Conservation (phyloP, 2,329 filamentous ascomycete genomes). For the Ceratocystis lukuohia region DNA sequence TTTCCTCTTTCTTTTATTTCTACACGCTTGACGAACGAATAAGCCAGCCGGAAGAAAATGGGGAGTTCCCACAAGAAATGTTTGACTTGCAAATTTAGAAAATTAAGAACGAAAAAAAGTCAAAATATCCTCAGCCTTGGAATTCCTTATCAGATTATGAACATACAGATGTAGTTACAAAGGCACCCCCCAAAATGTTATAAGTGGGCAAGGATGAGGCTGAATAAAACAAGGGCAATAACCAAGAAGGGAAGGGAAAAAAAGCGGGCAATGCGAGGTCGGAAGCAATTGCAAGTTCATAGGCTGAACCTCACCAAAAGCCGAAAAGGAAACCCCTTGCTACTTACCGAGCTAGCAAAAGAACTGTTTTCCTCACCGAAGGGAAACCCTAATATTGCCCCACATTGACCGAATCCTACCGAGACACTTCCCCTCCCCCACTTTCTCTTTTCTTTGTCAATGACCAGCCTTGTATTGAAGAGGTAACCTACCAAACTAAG, state of each 20-base stretch:
- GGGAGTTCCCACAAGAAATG: no score
- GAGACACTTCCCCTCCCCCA: neutral
- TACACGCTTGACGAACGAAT: no score
- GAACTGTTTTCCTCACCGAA: neutral
- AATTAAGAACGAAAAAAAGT: neutral
- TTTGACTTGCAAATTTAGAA: neutral
- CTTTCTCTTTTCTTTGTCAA: neutral
- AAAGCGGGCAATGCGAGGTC: neutral
- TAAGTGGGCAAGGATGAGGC: neutral
- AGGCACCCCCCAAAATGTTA: neutral
- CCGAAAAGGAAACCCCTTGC: neutral
- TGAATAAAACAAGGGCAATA: neutral
- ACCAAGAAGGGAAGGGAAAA: neutral
- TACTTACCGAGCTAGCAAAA: neutral
- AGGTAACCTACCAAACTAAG: neutral
- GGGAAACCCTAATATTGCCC: neutral
- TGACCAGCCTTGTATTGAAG: neutral
- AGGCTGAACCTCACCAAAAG: neutral
- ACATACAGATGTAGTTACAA: neutral
- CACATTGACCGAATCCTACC: neutral
- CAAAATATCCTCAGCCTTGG: neutral
- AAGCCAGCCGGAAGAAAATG: no score
- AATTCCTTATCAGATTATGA: conserved; percentile 1
- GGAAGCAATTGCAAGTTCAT: neutral
- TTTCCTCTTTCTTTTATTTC: no score